Percentiles rank a stretch among this genome's conserved stretches.
These are phyloP conservation scores for Leishmania lainsoni DNA, from an alignment of 208 protist species.

Conservation along the genomic window DNA sequence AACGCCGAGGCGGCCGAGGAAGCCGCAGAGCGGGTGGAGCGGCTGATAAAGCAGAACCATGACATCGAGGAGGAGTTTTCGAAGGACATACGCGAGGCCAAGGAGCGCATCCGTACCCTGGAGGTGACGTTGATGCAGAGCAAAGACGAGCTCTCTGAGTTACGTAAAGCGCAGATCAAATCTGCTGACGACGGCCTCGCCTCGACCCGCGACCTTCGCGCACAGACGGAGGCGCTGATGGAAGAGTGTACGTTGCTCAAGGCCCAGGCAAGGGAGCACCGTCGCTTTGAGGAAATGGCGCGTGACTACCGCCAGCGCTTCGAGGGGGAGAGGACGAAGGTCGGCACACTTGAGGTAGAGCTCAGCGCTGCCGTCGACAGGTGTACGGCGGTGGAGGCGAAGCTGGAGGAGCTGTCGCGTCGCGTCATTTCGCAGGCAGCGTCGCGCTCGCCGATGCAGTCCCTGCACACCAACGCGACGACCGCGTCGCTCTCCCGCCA, in stretches of 20 bases:
- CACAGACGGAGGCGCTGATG: slow-evolving; percentile 43
- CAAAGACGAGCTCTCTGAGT: slow-evolving; percentile 45
- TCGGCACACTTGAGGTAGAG: slow-evolving; percentile 62
- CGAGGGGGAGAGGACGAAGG: slow-evolving; percentile 47
- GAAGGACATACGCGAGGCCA: slow-evolving; percentile 57
- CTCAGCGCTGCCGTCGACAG: slow-evolving; percentile 59
- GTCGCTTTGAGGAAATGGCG: slow-evolving; percentile 40
- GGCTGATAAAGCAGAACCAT: slow-evolving; percentile 60
- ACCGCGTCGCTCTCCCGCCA: slow-evolving; percentile 18
- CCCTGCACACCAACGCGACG: slow-evolving; percentile 26
- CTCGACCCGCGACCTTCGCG: slow-evolving; percentile 46
- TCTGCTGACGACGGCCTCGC: slow-evolving; percentile 43
- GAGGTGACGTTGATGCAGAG: slow-evolving; percentile 55
- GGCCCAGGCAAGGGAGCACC: slow-evolving; percentile 30
- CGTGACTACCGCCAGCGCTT: slow-evolving; percentile 50
- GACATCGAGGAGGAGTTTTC: slow-evolving; percentile 61
- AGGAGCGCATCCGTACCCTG: slow-evolving; percentile 54
- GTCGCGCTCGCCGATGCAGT: slow-evolving; percentile 35
- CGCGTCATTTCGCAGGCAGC: slow-evolving; percentile 44
- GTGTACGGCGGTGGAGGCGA: slow-evolving; percentile 66
- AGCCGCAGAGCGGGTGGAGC: slow-evolving; percentile 54
- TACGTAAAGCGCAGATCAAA: slow-evolving; percentile 55
- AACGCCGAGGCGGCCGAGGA: slow-evolving; percentile 45
- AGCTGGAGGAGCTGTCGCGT: slow-evolving; percentile 68
- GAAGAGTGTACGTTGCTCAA: slow-evolving; percentile 47